A percentile compares a stretch with the other conserved stretches of the same genome.
phyloP scores from a whole-genome alignment of 768 basidiomycete species.

The Auricularia sp. region DNA sequence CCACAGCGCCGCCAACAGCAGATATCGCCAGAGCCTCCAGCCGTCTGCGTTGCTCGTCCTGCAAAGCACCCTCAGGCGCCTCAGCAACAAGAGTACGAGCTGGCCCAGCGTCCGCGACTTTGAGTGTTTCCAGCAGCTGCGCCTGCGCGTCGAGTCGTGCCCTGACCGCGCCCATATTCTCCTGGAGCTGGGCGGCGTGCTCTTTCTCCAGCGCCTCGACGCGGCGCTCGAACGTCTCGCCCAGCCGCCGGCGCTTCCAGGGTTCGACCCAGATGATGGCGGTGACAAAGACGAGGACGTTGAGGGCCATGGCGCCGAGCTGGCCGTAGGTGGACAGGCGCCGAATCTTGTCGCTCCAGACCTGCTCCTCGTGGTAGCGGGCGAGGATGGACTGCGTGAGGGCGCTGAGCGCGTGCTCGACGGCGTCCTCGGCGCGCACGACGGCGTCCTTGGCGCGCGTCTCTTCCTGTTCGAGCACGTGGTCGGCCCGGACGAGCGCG shows the following conservation, averaged over 20 bases:
- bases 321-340: constrained; percentile 91
- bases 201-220: constrained; percentile 44
- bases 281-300: constrained; percentile 80
- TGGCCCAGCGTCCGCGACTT: background rate
- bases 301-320: constrained; percentile 74
- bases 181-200: constrained; percentile 27
- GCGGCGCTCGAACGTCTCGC: constrained; percentile 82
- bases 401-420: constrained; percentile 79
- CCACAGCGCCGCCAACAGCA: no score
- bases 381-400: constrained; percentile 82
- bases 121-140: constrained; percentile 6
- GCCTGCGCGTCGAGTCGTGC: constrained; percentile 6
- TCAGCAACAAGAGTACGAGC: background rate
- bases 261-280: constrained; percentile 92
- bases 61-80: no score
- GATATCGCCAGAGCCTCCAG: no score
- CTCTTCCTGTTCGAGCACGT: constrained; percentile 75
- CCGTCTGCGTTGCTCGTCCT: no score
- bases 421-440: constrained; percentile 59
- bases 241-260: constrained; percentile 83
- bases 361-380: constrained; percentile 94
- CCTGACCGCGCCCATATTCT: background rate
- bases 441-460: constrained; percentile 55
- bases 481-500: constrained; percentile 80
- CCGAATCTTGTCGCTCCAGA: constrained; percentile 98